Base-by-base conservation (phyloP, 345 rosid genomes). In the Arabis alpina region DNA sequence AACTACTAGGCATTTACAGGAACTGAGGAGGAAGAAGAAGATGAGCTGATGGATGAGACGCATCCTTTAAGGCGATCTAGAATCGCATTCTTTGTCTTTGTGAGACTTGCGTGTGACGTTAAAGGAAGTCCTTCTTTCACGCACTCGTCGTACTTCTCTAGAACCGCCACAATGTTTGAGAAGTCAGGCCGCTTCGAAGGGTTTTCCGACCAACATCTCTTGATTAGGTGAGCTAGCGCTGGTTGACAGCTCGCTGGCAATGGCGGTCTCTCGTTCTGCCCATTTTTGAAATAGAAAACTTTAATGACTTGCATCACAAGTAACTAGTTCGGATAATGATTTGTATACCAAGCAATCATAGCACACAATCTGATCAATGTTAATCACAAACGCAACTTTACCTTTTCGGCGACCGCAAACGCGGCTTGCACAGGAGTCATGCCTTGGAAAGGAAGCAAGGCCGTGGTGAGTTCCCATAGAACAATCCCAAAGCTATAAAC, bases 391-490 rank as follows among this genome's bases (percentile, higher is more conserved):
- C 30, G 12, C 28, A 19, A 10, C 34, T 23, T 54, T 32, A 30
- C 98, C 97, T 94, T 94, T 79, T 91, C 99, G 36, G 99, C 97
- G 16, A 91, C 99, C 8, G 99, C 97, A 39, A 91, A 94, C 3
- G 99, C 99, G 41, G 99, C 97, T 81, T 94, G 99, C 60, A 94
- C 97, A 1, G 99, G 99, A 52, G 97, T 94, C 97, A 94, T 94
- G 64, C 99, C 99, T 82, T 94, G 99, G 68, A 94, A 94, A 5
- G 99, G 99, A 79, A 94, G 99, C 85, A 94, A 76, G 2, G 96
- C 91, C 11, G 99, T 94, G 4, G 93, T 91, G 65, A 94, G 97
- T 85, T 94, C 99, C 99, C 99, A 94, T 44, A 94, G 76, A 59
- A 94, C 99, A 34, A 94, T 94, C 8, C 97, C 99, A 6, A 94